These are phyloP conservation scores for Violaceomyces palustris DNA, from an alignment of 1,284 basidiomycete genomes.

Conservation along the genomic window DNA sequence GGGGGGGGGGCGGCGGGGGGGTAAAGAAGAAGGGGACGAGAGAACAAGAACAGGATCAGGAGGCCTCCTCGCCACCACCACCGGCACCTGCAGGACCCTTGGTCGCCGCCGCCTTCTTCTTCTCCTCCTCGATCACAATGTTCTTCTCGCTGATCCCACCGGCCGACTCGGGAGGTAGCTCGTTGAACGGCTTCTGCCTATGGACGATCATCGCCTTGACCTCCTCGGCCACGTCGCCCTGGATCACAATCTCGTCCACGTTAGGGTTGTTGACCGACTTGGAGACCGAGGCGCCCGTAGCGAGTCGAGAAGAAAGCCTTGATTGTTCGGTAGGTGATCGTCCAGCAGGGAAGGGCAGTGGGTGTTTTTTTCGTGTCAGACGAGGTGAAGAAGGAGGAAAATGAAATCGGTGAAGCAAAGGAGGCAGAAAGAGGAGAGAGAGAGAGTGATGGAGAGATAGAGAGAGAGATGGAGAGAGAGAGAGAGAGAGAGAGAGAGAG, in stretches of 20 bases:
- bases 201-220: conserved; percentile 35
- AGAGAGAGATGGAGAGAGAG: not conserved
- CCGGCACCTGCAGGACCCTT: conserved; percentile 3
- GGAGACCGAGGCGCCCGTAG: conserved; percentile 50
- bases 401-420: no score
- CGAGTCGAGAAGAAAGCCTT: conserved; percentile 46
- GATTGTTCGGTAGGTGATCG: no score
- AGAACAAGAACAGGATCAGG: no score
- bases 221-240: conserved; percentile 51
- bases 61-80: conserved; percentile 6
- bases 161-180: conserved; percentile 38
- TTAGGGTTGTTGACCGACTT: conserved; percentile 46
- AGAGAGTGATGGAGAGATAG: not conserved
- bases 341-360: no score
- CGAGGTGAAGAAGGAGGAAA: no score
- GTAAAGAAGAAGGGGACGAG: no score
- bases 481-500: not conserved
- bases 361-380: no score
- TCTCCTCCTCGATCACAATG: conserved; percentile 48
- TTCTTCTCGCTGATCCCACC: conserved; percentile 41
- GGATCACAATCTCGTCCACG: conserved; percentile 50
- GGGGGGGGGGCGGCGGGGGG: no score
- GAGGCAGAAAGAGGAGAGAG: not conserved
- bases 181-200: conserved; percentile 45
- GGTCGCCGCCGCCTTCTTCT: conserved; percentile 32